These are phyloP conservation scores for Fusarium haematococcum DNA, from an alignment of 2,329 filamentous ascomycete species.

Conservation along the genomic window DNA sequence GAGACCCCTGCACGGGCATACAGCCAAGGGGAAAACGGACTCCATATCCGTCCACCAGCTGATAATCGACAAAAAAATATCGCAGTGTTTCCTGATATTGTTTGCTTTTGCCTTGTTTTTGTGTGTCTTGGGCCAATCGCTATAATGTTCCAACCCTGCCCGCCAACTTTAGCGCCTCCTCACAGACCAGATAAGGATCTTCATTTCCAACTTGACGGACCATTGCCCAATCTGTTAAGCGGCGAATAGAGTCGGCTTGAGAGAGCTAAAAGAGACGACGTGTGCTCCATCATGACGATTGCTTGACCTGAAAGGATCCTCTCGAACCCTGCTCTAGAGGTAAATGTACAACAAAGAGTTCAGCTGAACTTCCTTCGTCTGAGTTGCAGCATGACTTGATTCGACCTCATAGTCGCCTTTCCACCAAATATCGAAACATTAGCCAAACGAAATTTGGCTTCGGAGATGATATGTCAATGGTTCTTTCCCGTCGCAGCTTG, in stretches of 20 bases:
- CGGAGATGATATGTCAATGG: not conserved
- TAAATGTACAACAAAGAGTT: not conserved
- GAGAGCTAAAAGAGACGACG: not conserved
- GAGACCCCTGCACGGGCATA: not conserved
- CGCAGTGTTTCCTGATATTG: not conserved
- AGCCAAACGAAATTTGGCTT: not conserved
- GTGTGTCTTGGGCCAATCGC: not conserved
- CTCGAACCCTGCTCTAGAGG: not conserved
- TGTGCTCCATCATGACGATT: not conserved
- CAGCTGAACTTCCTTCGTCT: not conserved
- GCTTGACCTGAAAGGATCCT: not conserved
- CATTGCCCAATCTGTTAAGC: not conserved
- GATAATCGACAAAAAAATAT: constrained; percentile 7
- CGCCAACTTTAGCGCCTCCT: not conserved
- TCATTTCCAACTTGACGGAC: not conserved
- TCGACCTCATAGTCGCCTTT: not conserved
- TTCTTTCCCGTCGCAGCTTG: not conserved
- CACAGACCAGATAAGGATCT: not conserved
- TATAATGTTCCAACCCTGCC: not conserved
- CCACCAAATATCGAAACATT: not conserved
- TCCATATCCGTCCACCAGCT: not conserved
- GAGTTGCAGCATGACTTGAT: not conserved
- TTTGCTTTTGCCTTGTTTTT: constrained; percentile 12
- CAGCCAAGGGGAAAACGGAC: not conserved
- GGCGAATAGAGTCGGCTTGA: not conserved